Evolutionary conservation across 1,284 basidiomycete genomes (phyloP).

Genomic region (Phaffia rhodozyma): DNA sequence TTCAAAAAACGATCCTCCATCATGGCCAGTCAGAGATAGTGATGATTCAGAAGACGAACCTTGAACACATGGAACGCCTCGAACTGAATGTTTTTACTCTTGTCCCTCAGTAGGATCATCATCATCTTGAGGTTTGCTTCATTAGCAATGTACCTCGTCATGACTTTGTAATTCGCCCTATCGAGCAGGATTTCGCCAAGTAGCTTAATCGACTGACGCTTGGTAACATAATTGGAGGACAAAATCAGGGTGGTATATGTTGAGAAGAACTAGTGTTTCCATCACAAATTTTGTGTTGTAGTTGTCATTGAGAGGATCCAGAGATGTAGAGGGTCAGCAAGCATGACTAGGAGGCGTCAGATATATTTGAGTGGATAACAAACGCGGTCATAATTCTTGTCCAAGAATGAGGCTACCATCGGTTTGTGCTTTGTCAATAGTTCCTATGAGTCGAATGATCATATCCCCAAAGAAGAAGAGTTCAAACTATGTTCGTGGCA

Average conservation of each 20-base stretch:
- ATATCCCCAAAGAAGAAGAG: too few species aligned
- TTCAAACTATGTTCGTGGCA: too few species aligned
- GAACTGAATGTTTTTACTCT: slow-evolving; percentile 98
- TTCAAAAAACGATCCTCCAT: neutral
- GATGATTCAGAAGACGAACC: slow-evolving; percentile 41
- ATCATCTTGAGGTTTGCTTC: slow-evolving; percentile 94
- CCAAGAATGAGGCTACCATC: slow-evolving; percentile 92
- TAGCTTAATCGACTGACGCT: slow-evolving; percentile 94
- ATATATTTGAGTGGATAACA: slow-evolving; percentile 27
- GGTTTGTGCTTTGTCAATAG: slow-evolving; percentile 89
- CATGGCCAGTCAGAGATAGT: neutral
- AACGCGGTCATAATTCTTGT: slow-evolving; percentile 90
- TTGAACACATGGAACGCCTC: slow-evolving; percentile 99
- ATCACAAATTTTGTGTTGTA: neutral
- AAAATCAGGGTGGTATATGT: slow-evolving; percentile 86
- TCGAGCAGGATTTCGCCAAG: slow-evolving; percentile 96
- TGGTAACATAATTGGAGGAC: slow-evolving; percentile 97
- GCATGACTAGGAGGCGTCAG: neutral
- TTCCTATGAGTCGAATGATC: slow-evolving; percentile 41
- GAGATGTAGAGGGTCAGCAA: neutral
- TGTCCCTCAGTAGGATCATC: slow-evolving; percentile 97
- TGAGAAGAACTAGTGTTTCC: slow-evolving; percentile 63
- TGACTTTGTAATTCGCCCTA: slow-evolving; percentile 92
- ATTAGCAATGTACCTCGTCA: slow-evolving; percentile 93
- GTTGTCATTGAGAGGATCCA: neutral